These are phyloP conservation scores for Coniferiporia weirii DNA, from an alignment of 1,284 basidiomycete genomes.

Conservation along the genomic window DNA sequence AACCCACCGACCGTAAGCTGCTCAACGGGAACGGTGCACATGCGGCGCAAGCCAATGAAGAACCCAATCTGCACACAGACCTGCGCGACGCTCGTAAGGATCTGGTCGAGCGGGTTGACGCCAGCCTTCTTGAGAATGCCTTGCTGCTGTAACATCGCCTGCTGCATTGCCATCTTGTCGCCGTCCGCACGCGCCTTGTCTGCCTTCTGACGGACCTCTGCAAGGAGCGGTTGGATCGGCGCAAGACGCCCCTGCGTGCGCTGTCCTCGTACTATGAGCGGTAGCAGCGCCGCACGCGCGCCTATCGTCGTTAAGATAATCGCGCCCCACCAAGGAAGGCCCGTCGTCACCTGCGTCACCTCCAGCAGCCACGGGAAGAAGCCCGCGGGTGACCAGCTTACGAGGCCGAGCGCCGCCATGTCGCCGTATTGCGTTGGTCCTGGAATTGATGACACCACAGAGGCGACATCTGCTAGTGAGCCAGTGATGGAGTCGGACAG, in stretches of 20 bases:
- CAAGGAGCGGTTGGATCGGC: conserved; percentile 58
- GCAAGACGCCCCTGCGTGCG: conserved; percentile 69
- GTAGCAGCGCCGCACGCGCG: conserved; percentile 68
- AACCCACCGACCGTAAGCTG: conserved; percentile 79
- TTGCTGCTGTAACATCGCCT: conserved; percentile 50
- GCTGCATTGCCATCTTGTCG: conserved; percentile 53
- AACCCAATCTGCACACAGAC: conserved; percentile 77
- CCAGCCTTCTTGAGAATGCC: conserved; percentile 67
- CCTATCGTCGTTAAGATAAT: conserved; percentile 70
- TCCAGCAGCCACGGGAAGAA: conserved; percentile 57
- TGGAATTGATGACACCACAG: conserved; percentile 1
- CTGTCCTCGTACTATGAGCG: conserved; percentile 61
- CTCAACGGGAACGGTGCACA: conserved; percentile 68
- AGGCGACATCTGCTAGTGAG: neutral
- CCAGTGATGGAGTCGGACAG: neutral
- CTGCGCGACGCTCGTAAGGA: conserved; percentile 65
- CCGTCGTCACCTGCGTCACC: conserved; percentile 65
- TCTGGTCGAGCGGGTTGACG: conserved; percentile 55
- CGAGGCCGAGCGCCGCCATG: conserved; percentile 71
- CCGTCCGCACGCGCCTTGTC: conserved; percentile 31
- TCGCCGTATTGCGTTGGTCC: conserved; percentile 67
- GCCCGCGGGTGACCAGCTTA: conserved; percentile 56
- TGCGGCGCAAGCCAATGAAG: conserved; percentile 78
- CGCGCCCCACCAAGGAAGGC: conserved; percentile 82
- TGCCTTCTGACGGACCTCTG: conserved; percentile 48